phyloP scores from a whole-genome alignment of 306 rosid genomes.

The Pueraria montana region DNA sequence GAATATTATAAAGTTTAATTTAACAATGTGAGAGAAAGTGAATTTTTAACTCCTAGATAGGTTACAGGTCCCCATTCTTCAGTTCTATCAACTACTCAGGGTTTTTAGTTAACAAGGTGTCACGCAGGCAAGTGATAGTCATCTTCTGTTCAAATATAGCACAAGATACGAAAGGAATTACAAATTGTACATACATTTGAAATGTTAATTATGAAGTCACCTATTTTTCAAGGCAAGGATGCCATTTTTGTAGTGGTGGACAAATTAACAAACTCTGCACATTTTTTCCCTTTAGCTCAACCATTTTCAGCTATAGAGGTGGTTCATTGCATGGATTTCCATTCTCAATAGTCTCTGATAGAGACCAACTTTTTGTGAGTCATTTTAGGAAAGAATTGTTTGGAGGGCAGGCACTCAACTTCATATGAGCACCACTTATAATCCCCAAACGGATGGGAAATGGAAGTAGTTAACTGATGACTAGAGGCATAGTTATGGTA shows the following conservation, averaged over 20 bases:
- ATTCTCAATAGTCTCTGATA: background rate
- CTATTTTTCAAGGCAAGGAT: background rate
- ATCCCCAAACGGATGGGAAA: background rate
- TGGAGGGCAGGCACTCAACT: background rate
- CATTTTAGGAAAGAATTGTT: background rate
- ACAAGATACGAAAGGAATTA: background rate
- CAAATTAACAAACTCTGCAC: background rate
- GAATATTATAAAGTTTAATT: constrained; percentile 17
- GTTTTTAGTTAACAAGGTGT: background rate
- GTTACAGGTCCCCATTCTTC: constrained; percentile 5
- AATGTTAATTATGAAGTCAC: background rate
- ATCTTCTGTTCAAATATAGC: background rate
- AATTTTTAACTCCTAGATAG: constrained; percentile 4
- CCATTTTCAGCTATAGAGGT: background rate
- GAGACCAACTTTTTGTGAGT: background rate
- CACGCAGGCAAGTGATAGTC: background rate
- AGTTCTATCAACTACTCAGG: background rate
- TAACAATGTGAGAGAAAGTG: background rate
- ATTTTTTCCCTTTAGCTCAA: background rate
- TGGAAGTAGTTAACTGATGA: background rate
- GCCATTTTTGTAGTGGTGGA: background rate
- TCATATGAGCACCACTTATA: background rate
- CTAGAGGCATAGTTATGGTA: background rate
- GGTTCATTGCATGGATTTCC: background rate
- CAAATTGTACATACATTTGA: background rate